Conservation (phyloP, 768 basidiomycete species). For the Lactarius hengduanensis region DNA sequence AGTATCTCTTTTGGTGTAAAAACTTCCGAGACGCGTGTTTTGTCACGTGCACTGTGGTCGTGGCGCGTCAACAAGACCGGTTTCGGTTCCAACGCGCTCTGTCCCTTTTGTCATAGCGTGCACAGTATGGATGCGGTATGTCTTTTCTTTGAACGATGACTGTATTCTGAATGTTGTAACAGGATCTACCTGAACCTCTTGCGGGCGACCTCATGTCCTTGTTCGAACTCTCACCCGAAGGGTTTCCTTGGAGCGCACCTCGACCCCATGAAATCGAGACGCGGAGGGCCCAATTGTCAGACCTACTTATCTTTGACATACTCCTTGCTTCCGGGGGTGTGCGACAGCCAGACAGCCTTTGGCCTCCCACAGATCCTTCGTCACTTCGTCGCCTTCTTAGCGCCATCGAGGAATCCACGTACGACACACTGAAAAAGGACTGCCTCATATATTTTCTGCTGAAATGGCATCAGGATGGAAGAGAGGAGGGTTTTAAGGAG, state of each 20-base stretch:
- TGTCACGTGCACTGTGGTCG: not conserved
- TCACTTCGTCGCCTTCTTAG: conserved; percentile 57
- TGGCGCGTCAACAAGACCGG: not conserved
- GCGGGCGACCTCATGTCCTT: conserved; percentile 25
- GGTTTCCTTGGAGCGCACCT: conserved; percentile 60
- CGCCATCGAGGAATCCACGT: conserved; percentile 58
- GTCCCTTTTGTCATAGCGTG: not conserved
- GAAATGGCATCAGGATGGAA: conserved; percentile 72
- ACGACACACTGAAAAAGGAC: conserved; percentile 77
- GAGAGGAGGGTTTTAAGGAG: conserved; percentile 49
- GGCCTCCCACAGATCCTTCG: conserved; percentile 60
- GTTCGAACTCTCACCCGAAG: conserved; percentile 52
- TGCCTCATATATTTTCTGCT: conserved; percentile 79
- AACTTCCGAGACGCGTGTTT: not conserved
- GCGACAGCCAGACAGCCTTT: conserved; percentile 55
- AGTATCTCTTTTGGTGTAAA: not conserved
- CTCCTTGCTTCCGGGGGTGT: conserved; percentile 66
- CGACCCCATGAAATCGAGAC: conserved; percentile 57
- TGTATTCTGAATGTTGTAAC: conserved; percentile 2
- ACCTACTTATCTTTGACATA: conserved; percentile 70
- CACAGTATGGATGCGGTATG: conserved; percentile 17
- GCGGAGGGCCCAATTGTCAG: conserved; percentile 59
- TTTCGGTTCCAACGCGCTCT: not conserved
- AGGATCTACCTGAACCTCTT: conserved; percentile 18
- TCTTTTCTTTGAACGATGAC: not conserved